Evolutionary conservation across 768 basidiomycete genomes (phyloP).

Genomic region (Tubosaeta sp.): DNA sequence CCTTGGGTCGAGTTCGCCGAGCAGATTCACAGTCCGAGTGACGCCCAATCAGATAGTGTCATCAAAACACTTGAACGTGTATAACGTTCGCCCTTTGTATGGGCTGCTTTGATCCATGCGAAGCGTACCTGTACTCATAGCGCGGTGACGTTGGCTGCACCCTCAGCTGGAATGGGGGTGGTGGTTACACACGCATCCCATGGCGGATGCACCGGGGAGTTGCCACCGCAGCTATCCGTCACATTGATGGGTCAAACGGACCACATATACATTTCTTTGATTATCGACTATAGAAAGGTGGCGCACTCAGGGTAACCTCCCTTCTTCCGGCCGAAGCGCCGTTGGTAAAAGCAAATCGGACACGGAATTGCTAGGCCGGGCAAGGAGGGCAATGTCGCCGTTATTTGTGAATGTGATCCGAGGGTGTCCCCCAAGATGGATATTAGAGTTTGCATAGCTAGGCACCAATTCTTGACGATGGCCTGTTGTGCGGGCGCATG

Average conservation of each 20-base stretch:
- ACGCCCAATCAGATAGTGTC: conserved; percentile 17
- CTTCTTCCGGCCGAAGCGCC: conserved; percentile 12
- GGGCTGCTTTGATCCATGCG: conserved; percentile 16
- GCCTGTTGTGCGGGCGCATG: neutral
- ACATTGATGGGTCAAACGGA: conserved; percentile 11
- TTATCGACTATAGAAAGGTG: conserved; percentile 13
- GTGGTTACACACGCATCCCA: conserved; percentile 12
- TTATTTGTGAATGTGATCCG: too few relatives aligned
- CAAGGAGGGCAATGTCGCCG: conserved; percentile 3
- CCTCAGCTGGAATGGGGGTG: conserved; percentile 5
- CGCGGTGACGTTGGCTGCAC: conserved; percentile 21
- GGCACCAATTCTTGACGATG: conserved; percentile 5
- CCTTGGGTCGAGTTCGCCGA: conserved; percentile 20
- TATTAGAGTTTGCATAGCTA: conserved; percentile 9
- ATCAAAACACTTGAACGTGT: conserved; percentile 16
- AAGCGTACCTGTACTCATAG: conserved; percentile 22
- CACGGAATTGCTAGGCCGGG: conserved; percentile 1
- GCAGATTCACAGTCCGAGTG: conserved; percentile 14
- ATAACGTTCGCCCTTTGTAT: conserved; percentile 18
- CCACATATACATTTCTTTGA: conserved; percentile 8
- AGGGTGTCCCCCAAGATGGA: neutral
- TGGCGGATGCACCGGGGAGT: conserved; percentile 16
- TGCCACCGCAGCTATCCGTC: conserved; percentile 22
- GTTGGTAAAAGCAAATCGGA: conserved; percentile 5
- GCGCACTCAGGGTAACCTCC: conserved; percentile 23